Evolutionary conservation across 1,139 yeast genomes (phyloP), one percentile per base, ranked within the genome.

Genomic region (Schwanniomyces etchellsii): DNA sequence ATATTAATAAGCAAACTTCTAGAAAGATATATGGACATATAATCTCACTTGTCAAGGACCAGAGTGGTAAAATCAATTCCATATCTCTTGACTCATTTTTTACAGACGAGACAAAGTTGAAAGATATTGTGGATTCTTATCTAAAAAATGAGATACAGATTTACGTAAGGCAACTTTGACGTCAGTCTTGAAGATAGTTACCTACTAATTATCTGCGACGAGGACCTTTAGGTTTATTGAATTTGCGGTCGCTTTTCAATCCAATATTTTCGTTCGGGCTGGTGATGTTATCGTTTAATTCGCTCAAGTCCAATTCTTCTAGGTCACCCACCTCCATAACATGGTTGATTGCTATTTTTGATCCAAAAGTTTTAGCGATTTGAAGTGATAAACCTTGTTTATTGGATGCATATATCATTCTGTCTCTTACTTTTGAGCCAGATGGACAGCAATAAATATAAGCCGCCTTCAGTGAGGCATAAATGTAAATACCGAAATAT

Each of bases 321-420:
- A 80, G 57, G 49, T 81, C 89, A 5, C 89, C 89, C 27, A 78
- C 75, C 49, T 81, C 89, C 15, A 79, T 47, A 10, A 64, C 55
- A 31, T 71, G 70, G 27, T 64, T 63, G 7, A 64, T 40, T 10
- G 34, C 24, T 18, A 48, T 34, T 4, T 38, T 28, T 15, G 63
- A 55, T 3, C 47, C 42, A 24, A 65, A 47, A 1, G 55, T 43
- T 12, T 48, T 47, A 24, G 58, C 55, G 43, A 85, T 64, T 35
- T 70, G 68, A 29, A 63, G 66, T 22, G 80, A 56, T 35, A 85
- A 71, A 3, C 86, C 83, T 36, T 71, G 74, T 47, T 88, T 81
- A 39, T 80, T 81, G 3, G 95, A 74, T 2, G 97, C 97, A 49
- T 86, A 88, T 28, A 89, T 56, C 97, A 91, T 91, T 44, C 97